Base-by-base conservation (phyloP, 2,329 filamentous ascomycete species). In the Trichoderma sp. region DNA sequence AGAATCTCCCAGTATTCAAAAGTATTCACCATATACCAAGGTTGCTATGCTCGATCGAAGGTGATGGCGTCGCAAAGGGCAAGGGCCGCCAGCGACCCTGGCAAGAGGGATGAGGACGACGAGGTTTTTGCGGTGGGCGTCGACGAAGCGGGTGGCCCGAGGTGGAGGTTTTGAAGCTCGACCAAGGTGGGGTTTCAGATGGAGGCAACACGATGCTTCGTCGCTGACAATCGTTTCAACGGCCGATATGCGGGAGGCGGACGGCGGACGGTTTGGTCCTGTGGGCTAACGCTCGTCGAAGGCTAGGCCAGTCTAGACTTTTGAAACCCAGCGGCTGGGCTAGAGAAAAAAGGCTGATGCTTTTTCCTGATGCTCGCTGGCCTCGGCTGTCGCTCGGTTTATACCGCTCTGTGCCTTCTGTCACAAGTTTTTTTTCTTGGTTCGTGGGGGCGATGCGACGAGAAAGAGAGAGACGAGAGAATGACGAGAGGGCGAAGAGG, bases 161-260 rank as follows among this genome's bases (percentile, higher is more conserved):
- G 50, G 63, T 74, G 41, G 60, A 67, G 63, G 63, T 67, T 41
- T 74, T 68, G 71, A 68, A 74, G 62, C 64, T 74, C 53, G 27
- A 16, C 45, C 45, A 71, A 67, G 66, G 74, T 64, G 74, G 74
- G 66, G 66, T 64, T 72, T 68, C 62, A 38, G 35, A 38, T 16
- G 65, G 71, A 69, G 66, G 65, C 74, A 59, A 68, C 62, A 38
- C 38, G 41, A 68, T 62, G 64, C 62, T 56, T 65, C 59, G 64
- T 74, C 45, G 64, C 71, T 75, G 64, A 76, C 41, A 63, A 71
- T 63, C 29, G 53, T 41, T 50, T 56, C 45, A 53, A 45, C 71
- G 71, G 75, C 75, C 75, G 65, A 76, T 75, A 65, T 69, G 75
- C 75, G 71, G 75, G 56, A 76, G 56, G 66, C 59, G 71, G 63